Conservation (phyloP, 768 basidiomycete species). For the Trametes meyenii region DNA sequence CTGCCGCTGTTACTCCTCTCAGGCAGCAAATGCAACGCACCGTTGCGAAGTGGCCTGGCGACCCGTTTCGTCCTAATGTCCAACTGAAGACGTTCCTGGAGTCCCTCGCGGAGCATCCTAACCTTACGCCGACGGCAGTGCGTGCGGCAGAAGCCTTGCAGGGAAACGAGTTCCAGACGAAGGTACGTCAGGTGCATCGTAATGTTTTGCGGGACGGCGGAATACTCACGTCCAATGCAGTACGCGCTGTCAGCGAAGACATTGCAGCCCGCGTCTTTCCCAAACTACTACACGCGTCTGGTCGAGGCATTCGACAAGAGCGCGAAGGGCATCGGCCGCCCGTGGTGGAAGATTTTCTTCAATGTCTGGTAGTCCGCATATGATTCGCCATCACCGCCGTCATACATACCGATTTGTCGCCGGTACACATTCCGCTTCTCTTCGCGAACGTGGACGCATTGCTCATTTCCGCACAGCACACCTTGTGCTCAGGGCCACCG, state of each 20-base stretch:
- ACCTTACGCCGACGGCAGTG: constrained; percentile 62
- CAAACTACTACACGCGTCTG: constrained; percentile 72
- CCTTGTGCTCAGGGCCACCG: neutral
- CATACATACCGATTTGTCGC: neutral
- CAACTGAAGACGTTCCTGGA: constrained; percentile 69
- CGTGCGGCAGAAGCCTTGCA: constrained; percentile 57
- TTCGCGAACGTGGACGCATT: neutral
- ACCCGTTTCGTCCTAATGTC: constrained; percentile 77
- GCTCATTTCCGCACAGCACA: constrained; percentile 7
- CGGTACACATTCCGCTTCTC: neutral
- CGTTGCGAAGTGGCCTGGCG: constrained; percentile 65
- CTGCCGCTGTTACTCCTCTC: constrained; percentile 40
- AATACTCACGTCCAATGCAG: constrained; percentile 41
- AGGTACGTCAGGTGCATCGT: constrained; percentile 44
- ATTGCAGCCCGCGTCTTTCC: constrained; percentile 69
- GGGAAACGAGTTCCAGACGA: constrained; percentile 58
- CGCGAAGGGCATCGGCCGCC: constrained; percentile 71
- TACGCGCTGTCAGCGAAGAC: constrained; percentile 67
- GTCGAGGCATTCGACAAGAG: constrained; percentile 77
- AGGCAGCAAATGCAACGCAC: constrained; percentile 55
- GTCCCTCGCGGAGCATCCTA: constrained; percentile 69
- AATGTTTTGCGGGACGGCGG: neutral
- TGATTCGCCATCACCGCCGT: neutral
- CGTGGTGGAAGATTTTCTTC: constrained; percentile 86
- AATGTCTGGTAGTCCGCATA: constrained; percentile 62